A percentile compares a stretch with the other conserved stretches of the same genome.
phyloP scores from a whole-genome alignment of 2,329 filamentous ascomycete genomes.

The Beauveria sp. region DNA sequence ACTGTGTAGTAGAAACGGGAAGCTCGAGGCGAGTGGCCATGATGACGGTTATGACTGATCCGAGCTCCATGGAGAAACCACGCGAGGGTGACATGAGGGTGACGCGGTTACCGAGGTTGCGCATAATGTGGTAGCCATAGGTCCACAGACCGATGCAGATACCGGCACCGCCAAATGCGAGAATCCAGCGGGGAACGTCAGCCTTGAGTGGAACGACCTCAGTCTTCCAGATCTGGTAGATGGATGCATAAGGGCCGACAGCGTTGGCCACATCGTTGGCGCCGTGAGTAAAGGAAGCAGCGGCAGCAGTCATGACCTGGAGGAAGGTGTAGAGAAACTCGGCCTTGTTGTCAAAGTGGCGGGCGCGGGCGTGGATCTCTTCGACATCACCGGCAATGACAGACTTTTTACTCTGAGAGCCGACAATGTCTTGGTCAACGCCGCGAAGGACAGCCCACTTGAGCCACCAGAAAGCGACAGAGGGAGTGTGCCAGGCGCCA shows the following conservation, averaged over 20 bases:
- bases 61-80: constrained; percentile 54
- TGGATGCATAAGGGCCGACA: constrained; percentile 54
- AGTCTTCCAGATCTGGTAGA: constrained; percentile 52
- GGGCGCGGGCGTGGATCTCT: constrained; percentile 47
- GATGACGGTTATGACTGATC: constrained; percentile 54
- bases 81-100: constrained; percentile 55
- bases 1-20: constrained; percentile 58
- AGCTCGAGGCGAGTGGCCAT: constrained; percentile 55
- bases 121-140: constrained; percentile 59
- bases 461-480: constrained; percentile 35
- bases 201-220: constrained; percentile 38
- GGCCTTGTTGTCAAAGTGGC: constrained; percentile 53
- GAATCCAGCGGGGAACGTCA: constrained; percentile 52
- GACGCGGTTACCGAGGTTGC: constrained; percentile 53
- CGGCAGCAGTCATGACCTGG: constrained; percentile 52
- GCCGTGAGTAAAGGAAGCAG: constrained; percentile 58
- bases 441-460: constrained; percentile 42
- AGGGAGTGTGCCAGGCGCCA: constrained; percentile 34
- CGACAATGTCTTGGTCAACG: constrained; percentile 34
- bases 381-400: constrained; percentile 46
- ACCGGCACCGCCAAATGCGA: constrained; percentile 43
- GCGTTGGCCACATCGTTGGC: constrained; percentile 60
- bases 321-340: constrained; percentile 56
- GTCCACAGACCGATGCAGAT: constrained; percentile 52
- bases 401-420: constrained; percentile 27